Base-by-base conservation (phyloP, 2,329 filamentous ascomycete species). In the Xylaria sp. region DNA sequence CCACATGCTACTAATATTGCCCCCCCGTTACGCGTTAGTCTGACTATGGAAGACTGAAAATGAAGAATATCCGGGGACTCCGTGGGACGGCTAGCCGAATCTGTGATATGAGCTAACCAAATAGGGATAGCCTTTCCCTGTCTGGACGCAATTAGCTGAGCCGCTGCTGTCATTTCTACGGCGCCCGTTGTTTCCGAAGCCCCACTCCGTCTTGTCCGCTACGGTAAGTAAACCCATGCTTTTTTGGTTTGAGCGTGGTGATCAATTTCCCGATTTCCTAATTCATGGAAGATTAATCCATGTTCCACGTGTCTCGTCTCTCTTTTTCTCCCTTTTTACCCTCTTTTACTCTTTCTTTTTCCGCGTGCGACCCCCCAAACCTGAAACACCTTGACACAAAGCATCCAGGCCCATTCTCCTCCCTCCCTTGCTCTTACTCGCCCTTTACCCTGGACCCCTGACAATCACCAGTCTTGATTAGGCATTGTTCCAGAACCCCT, bases 401-500 rank as follows among this genome's bases (percentile, higher is more conserved):
- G 62, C 64, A 37, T 37, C 60, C 55, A 37, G 59, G 51, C 54
- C 25, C 23, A 63, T 63, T 65, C 44, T 59, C 13, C 20, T 48
- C 28, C 15, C 34, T 20, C 50, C 63, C 51, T 37, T 28, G 58
- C 58, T 25, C 50, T 44, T 12, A 46, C 46, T 52, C 15, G 50
- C 41, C 39, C 41, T 48, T 37, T 12, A 58, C 25, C 62, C 54
- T 62, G 25, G 34, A 58, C 34, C 20, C 62, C 61, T 65, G 28
- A 72, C 72, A 71, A 65, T 72, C 72, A 44, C 56, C 60, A 64
- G 68, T 62, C 69, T 63, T 41, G 9, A 71, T 73, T 72, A 69
- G 72, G 72, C 74, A 75, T 75, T 76, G 69, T 77, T 78, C 75
- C 74, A 77, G 73, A 77, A 76, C 61, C 57, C 65, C 62, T 68